Evolutionary conservation across 805 yeast species (phyloP).

Genomic region (Naumovozyma baii): DNA sequence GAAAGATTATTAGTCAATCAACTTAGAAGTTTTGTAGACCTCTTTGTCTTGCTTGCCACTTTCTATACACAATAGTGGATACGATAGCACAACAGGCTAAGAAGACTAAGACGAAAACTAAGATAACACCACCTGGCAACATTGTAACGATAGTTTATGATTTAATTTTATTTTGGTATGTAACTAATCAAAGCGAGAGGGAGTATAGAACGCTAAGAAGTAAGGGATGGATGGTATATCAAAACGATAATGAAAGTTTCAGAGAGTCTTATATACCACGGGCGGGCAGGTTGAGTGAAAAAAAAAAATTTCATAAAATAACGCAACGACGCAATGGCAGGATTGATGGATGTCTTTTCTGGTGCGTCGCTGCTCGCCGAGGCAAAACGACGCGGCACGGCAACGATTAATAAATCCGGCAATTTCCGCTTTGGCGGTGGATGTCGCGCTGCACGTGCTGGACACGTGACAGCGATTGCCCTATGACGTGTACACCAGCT

Average conservation of each 20-base stretch:
- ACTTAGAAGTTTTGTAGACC: slow-evolving; percentile 32
- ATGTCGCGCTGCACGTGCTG: too few relatives aligned
- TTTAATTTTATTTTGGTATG: background rate
- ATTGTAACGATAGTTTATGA: slow-evolving; percentile 29
- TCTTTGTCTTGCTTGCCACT: slow-evolving; percentile 30
- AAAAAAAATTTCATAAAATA: too few relatives aligned
- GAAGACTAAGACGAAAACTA: slow-evolving; percentile 43
- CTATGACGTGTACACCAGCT: background rate
- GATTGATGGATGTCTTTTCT: too few relatives aligned
- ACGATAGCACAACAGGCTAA: slow-evolving; percentile 29
- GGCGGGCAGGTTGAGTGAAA: too few relatives aligned
- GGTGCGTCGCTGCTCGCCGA: slow-evolving; percentile 4
- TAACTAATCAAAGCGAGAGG: background rate
- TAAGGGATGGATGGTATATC: background rate
- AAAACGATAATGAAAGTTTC: too few relatives aligned
- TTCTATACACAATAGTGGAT: slow-evolving; percentile 25
- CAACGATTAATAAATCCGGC: background rate
- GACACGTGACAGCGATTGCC: too few relatives aligned
- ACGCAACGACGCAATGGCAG: background rate
- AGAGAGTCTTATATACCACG: too few relatives aligned
- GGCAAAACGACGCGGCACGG: background rate
- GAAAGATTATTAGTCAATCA: background rate
- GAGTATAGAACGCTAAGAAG: too few relatives aligned
- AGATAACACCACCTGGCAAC: slow-evolving; percentile 69
- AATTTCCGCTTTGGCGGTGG: background rate